Conservation (phyloP, 805 yeast species). For the Lipomyces chichibuensis region DNA sequence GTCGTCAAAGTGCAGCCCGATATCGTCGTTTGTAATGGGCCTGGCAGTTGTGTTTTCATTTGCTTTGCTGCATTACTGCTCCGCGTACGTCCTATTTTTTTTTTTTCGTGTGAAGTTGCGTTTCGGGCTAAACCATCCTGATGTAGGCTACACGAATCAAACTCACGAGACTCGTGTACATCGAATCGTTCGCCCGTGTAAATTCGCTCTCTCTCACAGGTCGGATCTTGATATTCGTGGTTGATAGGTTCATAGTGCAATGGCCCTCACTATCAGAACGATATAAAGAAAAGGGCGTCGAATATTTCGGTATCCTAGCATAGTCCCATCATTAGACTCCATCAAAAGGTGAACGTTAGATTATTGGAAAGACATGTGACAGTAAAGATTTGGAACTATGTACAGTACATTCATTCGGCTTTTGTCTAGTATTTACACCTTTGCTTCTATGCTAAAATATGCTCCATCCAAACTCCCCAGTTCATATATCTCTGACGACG, state of each 20-base stretch:
- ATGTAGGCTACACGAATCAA: conserved; percentile 16
- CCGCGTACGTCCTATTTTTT: conserved; percentile 43
- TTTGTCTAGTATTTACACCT: background rate
- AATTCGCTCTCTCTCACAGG: conserved; percentile 77
- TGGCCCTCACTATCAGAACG: conserved; percentile 67
- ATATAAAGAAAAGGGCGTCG: conserved; percentile 57
- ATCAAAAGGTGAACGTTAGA: background rate
- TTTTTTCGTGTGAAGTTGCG: conserved; percentile 8
- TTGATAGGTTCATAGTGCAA: conserved; percentile 83
- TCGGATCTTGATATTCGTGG: conserved; percentile 63
- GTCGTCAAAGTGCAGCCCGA: conserved; percentile 46
- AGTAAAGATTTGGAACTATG: background rate
- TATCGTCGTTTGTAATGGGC: conserved; percentile 67
- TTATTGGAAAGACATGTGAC: background rate
- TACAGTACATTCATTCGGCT: background rate
- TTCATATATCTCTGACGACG: background rate
- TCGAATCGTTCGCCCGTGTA: conserved; percentile 88
- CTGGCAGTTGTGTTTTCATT: conserved; percentile 76
- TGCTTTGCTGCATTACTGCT: conserved; percentile 59
- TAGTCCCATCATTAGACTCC: conserved; percentile 41
- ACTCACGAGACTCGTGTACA: conserved; percentile 65
- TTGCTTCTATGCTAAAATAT: no score
- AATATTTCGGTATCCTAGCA: conserved; percentile 77
- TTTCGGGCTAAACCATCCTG: background rate
- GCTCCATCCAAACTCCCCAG: no score